Evolutionary conservation across 805 yeast genomes (phyloP), one percentile per base, ranked within the genome.

Genomic region (Clavispora asparagi): DNA sequence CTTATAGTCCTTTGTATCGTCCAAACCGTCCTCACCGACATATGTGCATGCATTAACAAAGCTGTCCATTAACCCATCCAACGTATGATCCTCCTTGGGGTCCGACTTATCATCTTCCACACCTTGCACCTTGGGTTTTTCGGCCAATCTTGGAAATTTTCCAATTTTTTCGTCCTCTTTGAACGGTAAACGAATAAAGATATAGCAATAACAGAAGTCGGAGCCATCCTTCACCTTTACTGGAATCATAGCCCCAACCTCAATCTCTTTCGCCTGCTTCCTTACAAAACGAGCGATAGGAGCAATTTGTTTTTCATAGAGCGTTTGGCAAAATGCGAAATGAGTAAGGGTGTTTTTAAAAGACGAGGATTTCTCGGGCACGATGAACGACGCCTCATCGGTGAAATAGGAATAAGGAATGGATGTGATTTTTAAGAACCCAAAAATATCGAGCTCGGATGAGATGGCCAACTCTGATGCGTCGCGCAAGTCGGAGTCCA

Each of bases 141-240:
- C 47, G 2, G 60, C 45, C 27, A 70, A 55, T 9, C 37, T 31
- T 0, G 72, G 70, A 53, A 85, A 78, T 23, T 70, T 71, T 3
- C 90, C 79, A 13, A 81, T 69, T 53, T 79, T 78, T 51, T 81
- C 85, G 60, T 90, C 96, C 52, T 87, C 95, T 38, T 77, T 75
- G 61, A 78, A 87, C 1, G 96, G 94, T 11, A 89, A 59, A 40
- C 82, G 67, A 11, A 74, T 73, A 51, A 82, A 59, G 1, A 76
- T 64, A 44, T 87, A 71, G 0, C 74, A 72, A 48, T 76, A 68
- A 16, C 59, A 49, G 46, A 40, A 50, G 6, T 44, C 43, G 1
- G 39, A 42, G 5, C 56, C 40, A 7, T 41, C 35, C 32, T 41
- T 43, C 33, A 53, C 40, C 32, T 42, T 46, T 19, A 50, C 59